These are phyloP conservation scores for Ulmus americana DNA, from an alignment of 331 rosid genomes.

Conservation along the genomic window DNA sequence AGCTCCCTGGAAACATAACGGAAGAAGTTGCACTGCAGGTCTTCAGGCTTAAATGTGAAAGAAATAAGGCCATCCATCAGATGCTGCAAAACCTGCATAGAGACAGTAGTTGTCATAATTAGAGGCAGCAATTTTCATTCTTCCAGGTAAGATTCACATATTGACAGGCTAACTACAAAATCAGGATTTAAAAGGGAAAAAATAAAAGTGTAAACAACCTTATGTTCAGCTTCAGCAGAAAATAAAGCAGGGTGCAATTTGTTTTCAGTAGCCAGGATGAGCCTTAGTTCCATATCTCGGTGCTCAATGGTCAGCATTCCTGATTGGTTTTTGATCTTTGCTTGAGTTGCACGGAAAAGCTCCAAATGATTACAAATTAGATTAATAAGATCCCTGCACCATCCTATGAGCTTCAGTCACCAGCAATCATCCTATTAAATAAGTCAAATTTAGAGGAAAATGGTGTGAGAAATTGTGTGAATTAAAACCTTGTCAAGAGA, in stretches of 20 bases:
- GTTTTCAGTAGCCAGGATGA: conserved; percentile 64
- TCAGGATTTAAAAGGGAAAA: conserved; percentile 3
- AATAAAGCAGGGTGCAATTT: conserved; percentile 94
- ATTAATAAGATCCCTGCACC: conserved; percentile 80
- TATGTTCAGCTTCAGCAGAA: conserved; percentile 96
- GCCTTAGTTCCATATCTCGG: conserved; percentile 63
- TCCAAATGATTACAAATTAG: conserved; percentile 83
- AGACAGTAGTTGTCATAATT: conserved; percentile 26
- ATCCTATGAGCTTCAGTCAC: conserved; percentile 28
- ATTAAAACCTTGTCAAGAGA: conserved; percentile 73
- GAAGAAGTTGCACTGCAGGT: conserved; percentile 79
- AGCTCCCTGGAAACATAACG: conserved; percentile 78
- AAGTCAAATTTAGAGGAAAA: conserved; percentile 16
- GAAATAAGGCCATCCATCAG: conserved; percentile 82
- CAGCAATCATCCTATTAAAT: conserved; percentile 27
- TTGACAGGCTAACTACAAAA: conserved; percentile 13
- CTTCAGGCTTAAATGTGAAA: conserved; percentile 67
- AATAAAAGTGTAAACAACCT: conserved; percentile 43
- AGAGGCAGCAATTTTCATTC: conserved; percentile 12
- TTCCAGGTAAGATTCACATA: conserved; percentile 20
- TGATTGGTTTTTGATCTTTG: conserved; percentile 51
- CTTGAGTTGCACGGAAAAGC: conserved; percentile 69
- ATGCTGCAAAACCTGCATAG: conserved; percentile 85
- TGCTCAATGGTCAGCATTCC: conserved; percentile 50
- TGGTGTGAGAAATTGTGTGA: conserved; percentile 18